phyloP scores from a whole-genome alignment of 2,329 filamentous ascomycete genomes.

The Parastagonospora nodorum region DNA sequence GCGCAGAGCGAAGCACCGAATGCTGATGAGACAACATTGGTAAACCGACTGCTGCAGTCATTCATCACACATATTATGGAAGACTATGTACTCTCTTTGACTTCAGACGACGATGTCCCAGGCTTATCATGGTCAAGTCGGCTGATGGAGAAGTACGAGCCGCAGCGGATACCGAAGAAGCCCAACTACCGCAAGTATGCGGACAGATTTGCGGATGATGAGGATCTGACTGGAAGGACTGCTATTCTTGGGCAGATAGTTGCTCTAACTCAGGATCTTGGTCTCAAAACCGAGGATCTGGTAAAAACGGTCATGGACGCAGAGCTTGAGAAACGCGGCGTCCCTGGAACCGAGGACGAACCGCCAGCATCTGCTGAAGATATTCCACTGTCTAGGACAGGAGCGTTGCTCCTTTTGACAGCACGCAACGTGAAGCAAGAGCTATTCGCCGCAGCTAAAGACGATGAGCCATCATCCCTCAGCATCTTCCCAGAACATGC shows the following conservation, averaged over 20 bases:
- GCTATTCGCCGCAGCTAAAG: slow-evolving; percentile 52
- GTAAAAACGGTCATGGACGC: slow-evolving; percentile 50
- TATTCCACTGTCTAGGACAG: slow-evolving; percentile 62
- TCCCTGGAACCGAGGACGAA: slow-evolving; percentile 59
- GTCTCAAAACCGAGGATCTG: slow-evolving; percentile 55
- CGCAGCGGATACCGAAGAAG: slow-evolving; percentile 61
- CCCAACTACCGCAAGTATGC: slow-evolving; percentile 65
- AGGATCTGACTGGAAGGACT: slow-evolving; percentile 65
- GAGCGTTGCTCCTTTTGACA: slow-evolving; percentile 59
- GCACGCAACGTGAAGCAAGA: slow-evolving; percentile 57
- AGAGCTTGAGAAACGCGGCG: slow-evolving; percentile 46
- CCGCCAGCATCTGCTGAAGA: slow-evolving; percentile 58
- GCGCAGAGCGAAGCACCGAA: slow-evolving; percentile 52
- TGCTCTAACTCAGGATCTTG: slow-evolving; percentile 66
- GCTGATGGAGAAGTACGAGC: slow-evolving; percentile 70
- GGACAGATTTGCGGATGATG: slow-evolving; percentile 68
- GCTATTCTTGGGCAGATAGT: slow-evolving; percentile 74
- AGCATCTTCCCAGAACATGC: slow-evolving; percentile 60
- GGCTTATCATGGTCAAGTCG: slow-evolving; percentile 59
- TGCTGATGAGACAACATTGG: slow-evolving; percentile 63
- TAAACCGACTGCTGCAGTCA: slow-evolving; percentile 69
- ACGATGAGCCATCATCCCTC: slow-evolving; percentile 43
- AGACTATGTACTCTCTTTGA: slow-evolving; percentile 67
- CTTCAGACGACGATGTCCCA: slow-evolving; percentile 52
- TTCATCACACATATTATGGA: slow-evolving; percentile 81